phyloP scores from a whole-genome alignment of 345 rosid species.

The Odontarrhena argentea region DNA sequence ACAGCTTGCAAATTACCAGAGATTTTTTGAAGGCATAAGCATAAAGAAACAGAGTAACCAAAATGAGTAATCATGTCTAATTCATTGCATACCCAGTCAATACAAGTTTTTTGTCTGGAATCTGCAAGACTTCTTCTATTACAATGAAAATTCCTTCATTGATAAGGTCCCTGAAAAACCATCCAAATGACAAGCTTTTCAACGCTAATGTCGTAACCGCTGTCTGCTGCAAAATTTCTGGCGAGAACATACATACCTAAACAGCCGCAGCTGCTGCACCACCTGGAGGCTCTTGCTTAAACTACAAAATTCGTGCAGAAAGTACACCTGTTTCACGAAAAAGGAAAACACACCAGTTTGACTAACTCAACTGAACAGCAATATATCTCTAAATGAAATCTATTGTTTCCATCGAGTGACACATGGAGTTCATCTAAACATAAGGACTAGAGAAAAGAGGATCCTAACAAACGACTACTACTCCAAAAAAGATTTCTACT shows the following conservation, averaged over 20 bases:
- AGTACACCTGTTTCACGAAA: slow-evolving; percentile 63
- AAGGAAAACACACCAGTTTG: slow-evolving; percentile 32
- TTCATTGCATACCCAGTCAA: slow-evolving; percentile 73
- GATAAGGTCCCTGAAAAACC: slow-evolving; percentile 78
- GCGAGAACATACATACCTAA: slow-evolving; percentile 59
- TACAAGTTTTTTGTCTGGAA: slow-evolving; percentile 84
- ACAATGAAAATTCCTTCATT: slow-evolving; percentile 87
- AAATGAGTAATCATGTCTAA: slow-evolving; percentile 10
- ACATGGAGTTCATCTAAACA: slow-evolving; percentile 21
- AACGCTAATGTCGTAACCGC: neutral
- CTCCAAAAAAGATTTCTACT: slow-evolving; percentile 14
- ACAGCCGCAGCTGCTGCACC: slow-evolving; percentile 94
- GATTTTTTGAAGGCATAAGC: slow-evolving; percentile 1
- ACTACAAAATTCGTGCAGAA: slow-evolving; percentile 95
- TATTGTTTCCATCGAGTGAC: slow-evolving; percentile 23
- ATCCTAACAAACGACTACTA: slow-evolving; percentile 13
- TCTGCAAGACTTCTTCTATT: slow-evolving; percentile 80
- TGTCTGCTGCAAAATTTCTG: slow-evolving; percentile 2
- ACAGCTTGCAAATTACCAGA: slow-evolving; percentile 23
- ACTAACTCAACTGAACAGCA: slow-evolving; percentile 16
- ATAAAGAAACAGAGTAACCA: slow-evolving; percentile 27
- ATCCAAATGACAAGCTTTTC: slow-evolving; percentile 15
- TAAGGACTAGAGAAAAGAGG: slow-evolving; percentile 3
- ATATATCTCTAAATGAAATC: slow-evolving; percentile 1
- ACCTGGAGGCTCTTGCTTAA: slow-evolving; percentile 94